Percentiles rank a stretch among this genome's conserved stretches.
phyloP scores from a whole-genome alignment of 2,329 filamentous ascomycete species.

The Exophiala sp. region DNA sequence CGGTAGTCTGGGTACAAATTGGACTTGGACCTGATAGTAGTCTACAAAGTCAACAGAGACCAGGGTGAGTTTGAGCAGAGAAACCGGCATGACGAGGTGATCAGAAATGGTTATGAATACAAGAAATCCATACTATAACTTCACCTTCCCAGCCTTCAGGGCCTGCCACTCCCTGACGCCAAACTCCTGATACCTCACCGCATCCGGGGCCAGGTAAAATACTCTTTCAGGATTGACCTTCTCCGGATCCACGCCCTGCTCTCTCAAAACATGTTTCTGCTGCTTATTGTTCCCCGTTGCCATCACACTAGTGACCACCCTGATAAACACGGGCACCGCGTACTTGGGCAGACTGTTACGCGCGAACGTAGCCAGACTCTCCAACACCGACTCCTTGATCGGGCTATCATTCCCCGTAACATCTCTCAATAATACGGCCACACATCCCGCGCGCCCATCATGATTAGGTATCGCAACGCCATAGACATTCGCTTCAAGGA shows the following conservation, averaged over 20 bases:
- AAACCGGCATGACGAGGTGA: too few relatives aligned
- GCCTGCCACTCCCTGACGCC: constrained; percentile 63
- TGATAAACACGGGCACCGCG: constrained; percentile 73
- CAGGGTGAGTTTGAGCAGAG: too few relatives aligned
- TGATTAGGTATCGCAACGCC: constrained; percentile 63
- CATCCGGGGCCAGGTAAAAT: constrained; percentile 60
- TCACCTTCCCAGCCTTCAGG: constrained; percentile 65
- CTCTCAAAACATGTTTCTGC: constrained; percentile 71
- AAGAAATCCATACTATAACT: constrained; percentile 51
- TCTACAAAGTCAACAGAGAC: too few relatives aligned
- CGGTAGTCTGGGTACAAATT: too few relatives aligned
- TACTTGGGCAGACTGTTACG: constrained; percentile 66
- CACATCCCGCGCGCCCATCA: constrained; percentile 66
- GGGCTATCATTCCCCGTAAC: constrained; percentile 9
- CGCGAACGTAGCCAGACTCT: constrained; percentile 23
- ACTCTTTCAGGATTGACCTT: constrained; percentile 51
- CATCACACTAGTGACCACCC: constrained; percentile 61
- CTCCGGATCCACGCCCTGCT: constrained; percentile 67
- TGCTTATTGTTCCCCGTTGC: constrained; percentile 86
- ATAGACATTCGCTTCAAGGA: constrained; percentile 58
- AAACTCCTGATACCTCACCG: constrained; percentile 66
- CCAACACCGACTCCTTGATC: constrained; percentile 11
- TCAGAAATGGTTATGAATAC: not conserved
- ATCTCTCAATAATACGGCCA: constrained; percentile 41
- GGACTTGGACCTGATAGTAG: too few relatives aligned